phyloP scores from a whole-genome alignment of 371 early-diverging fungal genomes.

The Mortierella sp. region DNA sequence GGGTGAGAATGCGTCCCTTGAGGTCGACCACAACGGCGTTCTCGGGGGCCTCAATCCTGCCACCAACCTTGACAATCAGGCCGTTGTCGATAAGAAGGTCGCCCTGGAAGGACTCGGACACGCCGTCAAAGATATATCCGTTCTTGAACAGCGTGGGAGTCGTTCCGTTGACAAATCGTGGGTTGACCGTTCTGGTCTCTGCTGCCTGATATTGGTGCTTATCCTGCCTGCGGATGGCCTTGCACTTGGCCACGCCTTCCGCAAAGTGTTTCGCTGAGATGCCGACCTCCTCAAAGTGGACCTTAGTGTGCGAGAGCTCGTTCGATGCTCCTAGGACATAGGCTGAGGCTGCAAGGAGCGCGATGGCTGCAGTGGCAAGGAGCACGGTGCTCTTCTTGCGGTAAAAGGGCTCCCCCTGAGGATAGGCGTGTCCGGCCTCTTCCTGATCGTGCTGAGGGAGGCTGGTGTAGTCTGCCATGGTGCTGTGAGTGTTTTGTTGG shows the following conservation, averaged over 20 bases:
- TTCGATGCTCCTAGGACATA: conserved; percentile 36
- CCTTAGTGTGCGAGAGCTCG: conserved; percentile 40
- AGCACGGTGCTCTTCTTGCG: conserved; percentile 35
- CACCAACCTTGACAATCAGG: conserved; percentile 62
- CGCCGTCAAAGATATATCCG: conserved; percentile 69
- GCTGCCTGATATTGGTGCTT: conserved; percentile 46
- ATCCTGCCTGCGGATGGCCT: conserved; percentile 39
- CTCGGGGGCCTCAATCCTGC: conserved; percentile 43
- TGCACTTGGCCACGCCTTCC: conserved; percentile 60
- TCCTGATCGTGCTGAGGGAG: conserved; percentile 50
- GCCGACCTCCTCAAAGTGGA: conserved; percentile 52
- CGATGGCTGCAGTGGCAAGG: conserved; percentile 40
- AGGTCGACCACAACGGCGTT: conserved; percentile 69
- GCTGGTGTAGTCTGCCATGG: conserved; percentile 46
- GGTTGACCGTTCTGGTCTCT: conserved; percentile 56
- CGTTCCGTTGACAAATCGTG: conserved; percentile 51
- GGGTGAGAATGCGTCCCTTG: conserved; percentile 77
- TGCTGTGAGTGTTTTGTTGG: not conserved
- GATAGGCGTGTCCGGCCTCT: conserved; percentile 42
- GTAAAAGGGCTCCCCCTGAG: conserved; percentile 27
- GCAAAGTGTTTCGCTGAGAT: conserved; percentile 60
- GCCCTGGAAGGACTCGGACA: conserved; percentile 57
- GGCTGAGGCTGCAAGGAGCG: conserved; percentile 35
- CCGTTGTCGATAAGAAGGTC: conserved; percentile 71
- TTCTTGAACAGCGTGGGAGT: conserved; percentile 61